Conservation (phyloP, 23 red algal species). For the Gracilariopsis chorda region DNA sequence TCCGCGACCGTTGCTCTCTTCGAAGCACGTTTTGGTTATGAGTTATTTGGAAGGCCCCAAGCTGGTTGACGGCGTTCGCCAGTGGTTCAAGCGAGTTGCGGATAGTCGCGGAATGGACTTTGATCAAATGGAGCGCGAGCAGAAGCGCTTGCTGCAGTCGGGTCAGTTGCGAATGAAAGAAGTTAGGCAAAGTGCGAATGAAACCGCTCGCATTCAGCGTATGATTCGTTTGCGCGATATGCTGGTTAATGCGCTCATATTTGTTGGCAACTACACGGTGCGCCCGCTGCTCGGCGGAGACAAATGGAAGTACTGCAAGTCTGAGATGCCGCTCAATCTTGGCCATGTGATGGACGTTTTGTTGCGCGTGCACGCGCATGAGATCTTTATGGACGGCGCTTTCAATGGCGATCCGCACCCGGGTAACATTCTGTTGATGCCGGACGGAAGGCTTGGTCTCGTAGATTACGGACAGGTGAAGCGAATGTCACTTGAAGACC, state of each 20-base stretch:
- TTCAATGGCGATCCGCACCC: slow-evolving; percentile 91
- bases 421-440: slow-evolving; percentile 76
- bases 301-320: slow-evolving; percentile 41
- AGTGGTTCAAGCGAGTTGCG: slow-evolving; percentile 38
- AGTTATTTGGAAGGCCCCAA: slow-evolving; percentile 67
- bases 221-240: slow-evolving; percentile 27
- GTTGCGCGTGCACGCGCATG: slow-evolving; percentile 66
- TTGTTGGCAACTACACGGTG: slow-evolving; percentile 45
- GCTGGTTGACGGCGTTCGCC: slow-evolving; percentile 65
- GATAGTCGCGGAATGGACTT: slow-evolving; percentile 23
- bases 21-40: slow-evolving; percentile 81
- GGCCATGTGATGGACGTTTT: slow-evolving; percentile 53
- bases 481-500: slow-evolving; percentile 46
- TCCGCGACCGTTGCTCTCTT: slow-evolving; percentile 50
- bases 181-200: not conserved
- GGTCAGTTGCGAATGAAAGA: slow-evolving; percentile 12
- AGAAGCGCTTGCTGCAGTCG: slow-evolving; percentile 29
- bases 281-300: not conserved
- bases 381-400: slow-evolving; percentile 78
- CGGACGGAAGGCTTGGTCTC: slow-evolving; percentile 53
- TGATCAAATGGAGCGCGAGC: slow-evolving; percentile 65
- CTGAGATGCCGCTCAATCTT: slow-evolving; percentile 41
- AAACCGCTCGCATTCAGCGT: slow-evolving; percentile 4
- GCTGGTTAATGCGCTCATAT: slow-evolving; percentile 36
- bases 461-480: slow-evolving; percentile 86